Evolutionary conservation across 2,329 filamentous ascomycete species (phyloP).

Genomic region (Escovopsis sp.): DNA sequence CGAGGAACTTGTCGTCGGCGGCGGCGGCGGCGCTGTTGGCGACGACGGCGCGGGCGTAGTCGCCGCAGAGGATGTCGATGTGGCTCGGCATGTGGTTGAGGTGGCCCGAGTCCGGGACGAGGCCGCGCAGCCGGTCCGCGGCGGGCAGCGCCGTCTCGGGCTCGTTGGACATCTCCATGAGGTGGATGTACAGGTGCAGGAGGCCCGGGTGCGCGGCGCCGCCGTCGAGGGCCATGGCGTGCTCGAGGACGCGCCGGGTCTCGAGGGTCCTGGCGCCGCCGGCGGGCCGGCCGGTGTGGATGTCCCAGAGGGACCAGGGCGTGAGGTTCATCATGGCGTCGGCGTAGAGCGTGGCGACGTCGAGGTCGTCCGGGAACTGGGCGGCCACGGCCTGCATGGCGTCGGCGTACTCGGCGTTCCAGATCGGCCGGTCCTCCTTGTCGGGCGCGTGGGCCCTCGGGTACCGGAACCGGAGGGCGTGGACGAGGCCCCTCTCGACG

Average conservation of each 20-base stretch:
- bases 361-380: conserved; percentile 25
- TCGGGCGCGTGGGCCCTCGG: conserved; percentile 31
- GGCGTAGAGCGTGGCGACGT: conserved; percentile 22
- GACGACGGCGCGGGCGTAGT: conserved; percentile 51
- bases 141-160: conserved; percentile 48
- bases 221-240: conserved; percentile 30
- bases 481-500: conserved; percentile 46
- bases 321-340: conserved; percentile 34
- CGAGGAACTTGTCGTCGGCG: conserved; percentile 54
- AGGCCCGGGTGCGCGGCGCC: conserved; percentile 48
- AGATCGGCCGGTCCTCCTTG: conserved; percentile 30
- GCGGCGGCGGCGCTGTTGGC: conserved; percentile 52
- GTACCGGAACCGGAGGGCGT: conserved; percentile 47
- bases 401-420: conserved; percentile 22
- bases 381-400: conserved; percentile 25
- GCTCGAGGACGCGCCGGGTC: conserved; percentile 20
- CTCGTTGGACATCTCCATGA: conserved; percentile 60
- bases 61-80: conserved; percentile 57
- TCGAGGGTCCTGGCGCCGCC: conserved; percentile 19
- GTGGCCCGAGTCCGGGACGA: conserved; percentile 57
- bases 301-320: conserved; percentile 31
- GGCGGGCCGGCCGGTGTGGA: conserved; percentile 18
- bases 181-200: conserved; percentile 62
- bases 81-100: conserved; percentile 67
- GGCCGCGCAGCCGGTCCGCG: conserved; percentile 46